Evolutionary conservation across 2,329 filamentous ascomycete species (phyloP), one percentile per base, ranked within the genome.

Genomic region (Fusarium luffae): DNA sequence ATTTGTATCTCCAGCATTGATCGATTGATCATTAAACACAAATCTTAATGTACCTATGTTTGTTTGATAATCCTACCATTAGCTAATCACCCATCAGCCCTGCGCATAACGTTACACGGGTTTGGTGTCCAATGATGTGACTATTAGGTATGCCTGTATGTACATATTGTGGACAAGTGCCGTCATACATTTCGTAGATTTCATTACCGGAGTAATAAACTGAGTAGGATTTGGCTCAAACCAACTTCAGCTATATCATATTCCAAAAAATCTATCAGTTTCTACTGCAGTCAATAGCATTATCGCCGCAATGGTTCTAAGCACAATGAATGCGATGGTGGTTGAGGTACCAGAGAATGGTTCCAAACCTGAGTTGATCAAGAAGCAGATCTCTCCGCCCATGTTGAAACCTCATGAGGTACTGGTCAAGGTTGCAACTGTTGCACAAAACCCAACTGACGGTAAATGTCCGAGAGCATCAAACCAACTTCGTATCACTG

Each of bases 361-460:
- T 34, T 63, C 61, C 21, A 62, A 62, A 8, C 68, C 68, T 11
- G 43, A 47, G 18, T 46, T 73, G 28, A 30, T 73, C 4, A 72
- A 61, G 37, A 70, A 70, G 18, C 28, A 59, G 13, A 55, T 69
- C 12, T 59, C 60, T 1, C 28, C 66, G 2, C 70, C 68, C 23
- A 42, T 37, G 13, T 49, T 68, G 9, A 66, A 63, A 12, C 25
- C 61, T 19, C 49, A 76, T 49, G 70, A 77, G 28, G 70, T 69
- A 4, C 55, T 76, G 16, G 74, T 75, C 34, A 74, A 73, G 40
- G 60, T 76, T 5, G 51, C 51, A 14, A 40, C 68, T n/a, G 63
- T 68, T 8, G 74, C 74, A 4, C 74, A 76, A 56, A 77, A 77
- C 42, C 74, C 74, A 12, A 75, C 74, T 13, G 75, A 77, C 28